Base-by-base conservation (phyloP, 1,284 basidiomycete species). In the Phaffia rhodozyma region DNA sequence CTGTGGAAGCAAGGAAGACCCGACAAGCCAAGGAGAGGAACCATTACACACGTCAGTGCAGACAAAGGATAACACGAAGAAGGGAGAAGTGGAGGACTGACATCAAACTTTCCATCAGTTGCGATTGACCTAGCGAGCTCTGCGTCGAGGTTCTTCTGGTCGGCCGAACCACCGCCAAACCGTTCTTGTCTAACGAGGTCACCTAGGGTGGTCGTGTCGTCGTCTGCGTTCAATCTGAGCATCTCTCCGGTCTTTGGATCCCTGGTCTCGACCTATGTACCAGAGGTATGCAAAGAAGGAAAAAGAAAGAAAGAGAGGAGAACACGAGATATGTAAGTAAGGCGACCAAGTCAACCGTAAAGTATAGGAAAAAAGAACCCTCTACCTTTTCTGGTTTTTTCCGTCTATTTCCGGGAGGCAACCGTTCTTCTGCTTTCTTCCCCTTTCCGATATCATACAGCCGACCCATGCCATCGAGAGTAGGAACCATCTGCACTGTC, bases 111-210 rank as follows among this genome's bases (percentile, higher is more conserved):
- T 3, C 84, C 84, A 75, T 98, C 94, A 3, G 83, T 81, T 76
- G 89, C 85, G 66, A 98, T 91, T 20, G 89, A 86, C 55, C 81
- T 78, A 0, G 94, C 94, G 70, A 97, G 85, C 73, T 94, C 87
- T 23, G 85, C 84, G 72, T 99, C 93, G 66, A 93, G 77, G 70
- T 91, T 81, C 79, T 97, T 97, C 77, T 93, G 88, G 74, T 92
- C 89, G 2, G 84, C 79, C 68, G 88, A 83, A 9, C 96, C 94
- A 38, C 86, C 93, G 50, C 85, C 83, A 71, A 97, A 92, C 50
- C 82, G 81, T 74, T 99, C 96, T 73, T 97, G 89, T 13, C 94
- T 83, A 50, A 98, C 81, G 78, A 99, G 84, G 71, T 99, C 94
- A 3, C 87, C 86, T 3, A 98, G 80, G 0, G 90, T 88, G 34